A percentile compares a stretch with the other conserved stretches of the same genome.
phyloP scores from a whole-genome alignment of 2,329 filamentous ascomycete genomes.

The Metarhizium guizhouense region DNA sequence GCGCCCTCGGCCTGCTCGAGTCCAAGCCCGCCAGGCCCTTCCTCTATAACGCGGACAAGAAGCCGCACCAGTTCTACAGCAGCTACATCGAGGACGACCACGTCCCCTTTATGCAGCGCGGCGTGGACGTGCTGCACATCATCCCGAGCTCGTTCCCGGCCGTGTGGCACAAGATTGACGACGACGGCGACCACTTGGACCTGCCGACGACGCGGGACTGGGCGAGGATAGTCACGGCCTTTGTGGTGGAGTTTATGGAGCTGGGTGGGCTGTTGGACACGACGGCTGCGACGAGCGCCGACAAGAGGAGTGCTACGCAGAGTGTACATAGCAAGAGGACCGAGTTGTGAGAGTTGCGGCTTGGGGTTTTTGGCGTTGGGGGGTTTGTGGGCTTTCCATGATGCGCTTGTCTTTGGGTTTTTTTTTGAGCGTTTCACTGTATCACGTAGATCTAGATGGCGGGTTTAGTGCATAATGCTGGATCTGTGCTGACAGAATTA shows the following conservation, averaged over 20 bases:
- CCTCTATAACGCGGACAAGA: slow-evolving; percentile 54
- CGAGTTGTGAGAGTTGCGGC: slow-evolving; percentile 16
- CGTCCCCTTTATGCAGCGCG: slow-evolving; percentile 76
- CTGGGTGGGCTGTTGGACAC: slow-evolving; percentile 37
- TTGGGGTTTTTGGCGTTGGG: background rate
- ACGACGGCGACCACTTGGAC: slow-evolving; percentile 81
- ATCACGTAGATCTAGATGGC: too few relatives aligned
- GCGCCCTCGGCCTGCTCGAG: slow-evolving; percentile 56
- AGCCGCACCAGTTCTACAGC: slow-evolving; percentile 32
- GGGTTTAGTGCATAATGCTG: too few relatives aligned
- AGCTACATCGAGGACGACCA: slow-evolving; percentile 75
- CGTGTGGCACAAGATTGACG: slow-evolving; percentile 77
- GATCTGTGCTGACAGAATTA: too few relatives aligned
- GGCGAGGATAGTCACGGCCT: slow-evolving; percentile 74
- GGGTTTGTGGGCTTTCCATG: background rate
- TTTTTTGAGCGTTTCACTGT: too few relatives aligned
- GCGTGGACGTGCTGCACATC: slow-evolving; percentile 81
- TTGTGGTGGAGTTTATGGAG: slow-evolving; percentile 89
- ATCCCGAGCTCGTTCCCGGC: slow-evolving; percentile 75
- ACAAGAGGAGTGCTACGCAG: slow-evolving; percentile 17
- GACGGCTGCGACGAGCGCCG: slow-evolving; percentile 11
- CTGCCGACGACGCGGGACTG: slow-evolving; percentile 75
- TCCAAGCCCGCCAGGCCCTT: slow-evolving; percentile 46
- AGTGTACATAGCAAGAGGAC: slow-evolving; percentile 19
- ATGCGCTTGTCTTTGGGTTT: too few relatives aligned